Evolutionary conservation across 768 basidiomycete genomes (phyloP).

Genomic region (Calocybe indica): DNA sequence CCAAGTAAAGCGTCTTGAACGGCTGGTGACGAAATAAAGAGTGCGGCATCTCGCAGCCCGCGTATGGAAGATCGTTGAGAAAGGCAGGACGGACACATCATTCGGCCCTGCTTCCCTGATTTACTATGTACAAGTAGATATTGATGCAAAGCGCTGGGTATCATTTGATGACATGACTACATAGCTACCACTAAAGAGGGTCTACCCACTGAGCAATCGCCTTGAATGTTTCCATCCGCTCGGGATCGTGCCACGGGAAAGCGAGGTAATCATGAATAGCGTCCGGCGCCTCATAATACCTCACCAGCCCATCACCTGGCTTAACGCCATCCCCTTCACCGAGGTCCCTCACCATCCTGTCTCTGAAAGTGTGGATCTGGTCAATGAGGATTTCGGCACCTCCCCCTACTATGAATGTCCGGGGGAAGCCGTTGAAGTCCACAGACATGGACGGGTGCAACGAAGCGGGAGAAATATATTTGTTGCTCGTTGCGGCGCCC

Average conservation of each 20-base stretch:
- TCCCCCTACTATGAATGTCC: slow-evolving; percentile 54
- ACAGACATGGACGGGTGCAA: slow-evolving; percentile 26
- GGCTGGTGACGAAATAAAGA: not conserved
- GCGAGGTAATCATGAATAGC: slow-evolving; percentile 49
- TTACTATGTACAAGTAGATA: no score
- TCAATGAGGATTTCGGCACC: slow-evolving; percentile 57
- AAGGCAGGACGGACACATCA: no score
- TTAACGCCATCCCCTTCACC: slow-evolving; percentile 29
- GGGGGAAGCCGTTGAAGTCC: slow-evolving; percentile 51
- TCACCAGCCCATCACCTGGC: slow-evolving; percentile 35
- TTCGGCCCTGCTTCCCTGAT: no score
- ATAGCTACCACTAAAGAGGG: no score
- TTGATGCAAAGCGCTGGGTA: no score
- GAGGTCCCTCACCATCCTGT: slow-evolving; percentile 46
- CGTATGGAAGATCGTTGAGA: no score
- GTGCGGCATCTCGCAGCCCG: no score
- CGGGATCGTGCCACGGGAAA: slow-evolving; percentile 47
- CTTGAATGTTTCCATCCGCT: slow-evolving; percentile 39
- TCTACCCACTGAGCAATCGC: slow-evolving; percentile 45
- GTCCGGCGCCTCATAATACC: slow-evolving; percentile 44
- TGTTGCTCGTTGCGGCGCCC: slow-evolving; percentile 38
- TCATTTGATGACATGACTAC: no score
- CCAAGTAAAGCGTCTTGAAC: not conserved
- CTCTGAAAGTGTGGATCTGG: slow-evolving; percentile 35
- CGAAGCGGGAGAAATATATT: slow-evolving; percentile 58